Evolutionary conservation across 1,284 basidiomycete species (phyloP).

Genomic region (Kalmanozyma brasiliensis): DNA sequence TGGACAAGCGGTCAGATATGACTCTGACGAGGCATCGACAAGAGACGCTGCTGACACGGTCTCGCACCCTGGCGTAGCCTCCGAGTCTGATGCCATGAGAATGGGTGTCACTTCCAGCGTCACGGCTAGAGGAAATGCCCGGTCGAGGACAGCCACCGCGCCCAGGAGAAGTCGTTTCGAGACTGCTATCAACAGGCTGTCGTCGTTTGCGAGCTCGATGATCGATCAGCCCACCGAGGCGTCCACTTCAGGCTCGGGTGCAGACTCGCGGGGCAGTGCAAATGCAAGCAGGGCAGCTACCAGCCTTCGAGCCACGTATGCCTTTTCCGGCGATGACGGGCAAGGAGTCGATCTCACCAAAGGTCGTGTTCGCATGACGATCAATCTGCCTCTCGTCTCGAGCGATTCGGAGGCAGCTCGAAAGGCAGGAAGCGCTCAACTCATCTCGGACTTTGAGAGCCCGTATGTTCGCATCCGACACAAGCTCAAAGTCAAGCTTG

Average conservation of each 20-base stretch:
- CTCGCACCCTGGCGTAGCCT: not conserved
- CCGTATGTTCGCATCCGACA: constrained; percentile 64
- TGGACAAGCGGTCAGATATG: not conserved
- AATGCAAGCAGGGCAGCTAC: constrained; percentile 10
- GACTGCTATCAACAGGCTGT: constrained; percentile 58
- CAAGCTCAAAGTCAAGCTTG: constrained; percentile 67
- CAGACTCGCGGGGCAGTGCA: constrained; percentile 2
- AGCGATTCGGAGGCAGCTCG: constrained; percentile 35
- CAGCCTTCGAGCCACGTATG: constrained; percentile 59
- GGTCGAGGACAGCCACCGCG: constrained; percentile 1
- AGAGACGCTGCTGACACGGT: not conserved
- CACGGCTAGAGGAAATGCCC: constrained; percentile 5
- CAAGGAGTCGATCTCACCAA: constrained; percentile 59
- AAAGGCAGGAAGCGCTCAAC: constrained; percentile 46
- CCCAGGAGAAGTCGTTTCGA: constrained; percentile 40
- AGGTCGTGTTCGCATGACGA: constrained; percentile 64
- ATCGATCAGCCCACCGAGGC: constrained; percentile 42
- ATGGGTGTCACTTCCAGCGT: constrained; percentile 18
- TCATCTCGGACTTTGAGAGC: constrained; percentile 65
- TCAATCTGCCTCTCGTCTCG: constrained; percentile 63
- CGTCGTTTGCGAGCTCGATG: constrained; percentile 60
- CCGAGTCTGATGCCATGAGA: constrained; percentile 6
- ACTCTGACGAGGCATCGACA: not conserved
- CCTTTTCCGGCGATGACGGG: constrained; percentile 62
- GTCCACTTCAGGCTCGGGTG: not conserved